Evolutionary conservation across 2,329 filamentous ascomycete species (phyloP), one percentile per base, ranked within the genome.

Genomic region (Ceratocystiopsis sp.): DNA sequence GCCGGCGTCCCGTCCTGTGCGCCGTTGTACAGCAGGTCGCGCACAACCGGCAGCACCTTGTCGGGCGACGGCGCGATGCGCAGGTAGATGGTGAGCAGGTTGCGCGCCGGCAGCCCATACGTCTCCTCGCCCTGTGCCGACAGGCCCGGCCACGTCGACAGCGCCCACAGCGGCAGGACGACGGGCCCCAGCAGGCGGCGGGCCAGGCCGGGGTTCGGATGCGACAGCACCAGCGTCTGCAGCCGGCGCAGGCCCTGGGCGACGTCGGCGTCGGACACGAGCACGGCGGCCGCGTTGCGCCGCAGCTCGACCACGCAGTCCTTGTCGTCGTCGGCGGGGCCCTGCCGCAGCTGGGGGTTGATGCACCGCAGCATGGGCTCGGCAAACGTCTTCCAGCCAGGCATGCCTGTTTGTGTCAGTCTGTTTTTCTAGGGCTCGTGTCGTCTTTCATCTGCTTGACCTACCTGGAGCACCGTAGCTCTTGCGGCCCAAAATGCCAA

Each of bases 191-290:
- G 57, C 1, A 84, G 60, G 41, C 80, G 65, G 48, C 68, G 75
- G 38, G 75, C 71, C 11, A 84, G 58, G 0, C 76, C 76, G 0
- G 78, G 73, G 44, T 81, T 78, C 0, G 78, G 77, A 52, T 80
- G 79, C 0, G 76, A 78, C 17, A 71, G 62, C 1, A 77, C 55
- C 1, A 84, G 58, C 1, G 67, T 62, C 34, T 63, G 65, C 1
- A 84, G 56, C 15, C 78, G 66, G 32, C 60, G 63, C 3, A 84
- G 54, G 2, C 73, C 68, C 33, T 55, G 55, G 16, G 63, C 59
- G 5, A 84, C 56, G 2, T 68, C 59, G 2, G 60, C 52, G 4
- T 68, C 57, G 7, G 60, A 48, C 15, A 77, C 66, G 11, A 80
- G 47, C 0, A 69, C 54, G 14, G 46, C 56, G 8, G 35, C 35